Evolutionary conservation across 495 filamentous ascomycete genomes (phyloP).

Genomic region (Polyplosphaeria fusca): DNA sequence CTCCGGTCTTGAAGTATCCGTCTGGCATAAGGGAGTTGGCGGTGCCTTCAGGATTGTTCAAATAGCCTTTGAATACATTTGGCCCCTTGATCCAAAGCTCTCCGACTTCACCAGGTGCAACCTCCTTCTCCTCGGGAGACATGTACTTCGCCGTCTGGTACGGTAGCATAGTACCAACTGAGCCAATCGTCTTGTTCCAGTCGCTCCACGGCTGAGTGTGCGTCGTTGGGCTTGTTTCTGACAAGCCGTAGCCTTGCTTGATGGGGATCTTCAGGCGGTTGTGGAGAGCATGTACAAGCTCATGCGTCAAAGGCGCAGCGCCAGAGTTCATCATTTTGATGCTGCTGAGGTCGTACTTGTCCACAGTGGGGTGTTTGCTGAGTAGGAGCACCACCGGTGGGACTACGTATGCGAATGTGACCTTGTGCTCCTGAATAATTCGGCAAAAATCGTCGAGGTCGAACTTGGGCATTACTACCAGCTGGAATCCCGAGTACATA

Average conservation of each 20-base stretch:
- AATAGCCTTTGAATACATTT: slow-evolving; percentile 74
- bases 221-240: slow-evolving; percentile 61
- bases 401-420: slow-evolving; percentile 79
- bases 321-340: slow-evolving; percentile 85
- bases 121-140: slow-evolving; percentile 40
- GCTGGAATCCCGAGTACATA: slow-evolving; percentile 64
- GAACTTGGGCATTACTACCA: slow-evolving; percentile 80
- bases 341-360: slow-evolving; percentile 74
- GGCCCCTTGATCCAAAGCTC: slow-evolving; percentile 71
- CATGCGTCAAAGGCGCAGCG: slow-evolving; percentile 80
- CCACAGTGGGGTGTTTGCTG: slow-evolving; percentile 70
- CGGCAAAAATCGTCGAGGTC: slow-evolving; percentile 75
- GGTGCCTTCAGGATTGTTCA: slow-evolving; percentile 65
- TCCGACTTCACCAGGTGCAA: slow-evolving; percentile 43
- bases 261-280: slow-evolving; percentile 64
- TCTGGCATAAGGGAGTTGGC: slow-evolving; percentile 63
- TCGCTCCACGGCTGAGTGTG: slow-evolving; percentile 63
- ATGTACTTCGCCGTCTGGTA: slow-evolving; percentile 85
- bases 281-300: slow-evolving; percentile 78
- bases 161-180: slow-evolving; percentile 74
- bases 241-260: slow-evolving; percentile 48
- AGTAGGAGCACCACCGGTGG: slow-evolving; percentile 82
- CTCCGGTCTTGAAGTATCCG: slow-evolving; percentile 83
- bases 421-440: slow-evolving; percentile 67
- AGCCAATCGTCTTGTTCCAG: slow-evolving; percentile 75